phyloP scores from a whole-genome alignment of 805 yeast species.

The Blastobotrys terrestris region DNA sequence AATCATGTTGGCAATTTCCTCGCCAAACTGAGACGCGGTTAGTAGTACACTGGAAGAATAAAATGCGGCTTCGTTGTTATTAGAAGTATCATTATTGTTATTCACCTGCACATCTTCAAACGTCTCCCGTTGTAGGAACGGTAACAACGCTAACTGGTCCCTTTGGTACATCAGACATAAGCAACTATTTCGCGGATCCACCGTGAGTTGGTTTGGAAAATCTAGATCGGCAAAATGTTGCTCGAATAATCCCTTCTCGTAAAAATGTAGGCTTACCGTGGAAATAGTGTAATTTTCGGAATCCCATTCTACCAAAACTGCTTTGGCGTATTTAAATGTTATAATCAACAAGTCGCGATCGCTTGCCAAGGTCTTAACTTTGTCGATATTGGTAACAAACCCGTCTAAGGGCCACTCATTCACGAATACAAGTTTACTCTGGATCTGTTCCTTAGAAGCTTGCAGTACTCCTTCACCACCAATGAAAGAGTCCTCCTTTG shows the following conservation, averaged over 20 bases:
- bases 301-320: constrained; percentile 74
- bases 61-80: constrained; percentile 22
- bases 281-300: constrained; percentile 43
- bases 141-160: constrained; percentile 66
- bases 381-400: constrained; percentile 49
- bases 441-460: constrained; percentile 17
- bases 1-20: constrained; percentile 53
- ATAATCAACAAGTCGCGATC: constrained; percentile 57
- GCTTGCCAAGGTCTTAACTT: constrained; percentile 42
- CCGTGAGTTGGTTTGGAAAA: constrained; percentile 41
- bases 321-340: constrained; percentile 67
- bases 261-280: constrained; percentile 79
- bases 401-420: constrained; percentile 74
- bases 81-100: constrained; percentile 9
- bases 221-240: constrained; percentile 26
- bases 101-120: constrained; percentile 18
- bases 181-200: constrained; percentile 56
- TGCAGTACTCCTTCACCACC: constrained; percentile 23
- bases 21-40: constrained; percentile 50
- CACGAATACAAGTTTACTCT: constrained; percentile 37
- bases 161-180: constrained; percentile 47
- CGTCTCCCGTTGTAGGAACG: constrained; percentile 41
- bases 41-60: constrained; percentile 54
- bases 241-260: constrained; percentile 57
- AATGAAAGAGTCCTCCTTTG: constrained; percentile 23